Evolutionary conservation across 139 green algal species (phyloP), one percentile per base, ranked within the genome.

Genomic region (Coelastrella sp.): DNA sequence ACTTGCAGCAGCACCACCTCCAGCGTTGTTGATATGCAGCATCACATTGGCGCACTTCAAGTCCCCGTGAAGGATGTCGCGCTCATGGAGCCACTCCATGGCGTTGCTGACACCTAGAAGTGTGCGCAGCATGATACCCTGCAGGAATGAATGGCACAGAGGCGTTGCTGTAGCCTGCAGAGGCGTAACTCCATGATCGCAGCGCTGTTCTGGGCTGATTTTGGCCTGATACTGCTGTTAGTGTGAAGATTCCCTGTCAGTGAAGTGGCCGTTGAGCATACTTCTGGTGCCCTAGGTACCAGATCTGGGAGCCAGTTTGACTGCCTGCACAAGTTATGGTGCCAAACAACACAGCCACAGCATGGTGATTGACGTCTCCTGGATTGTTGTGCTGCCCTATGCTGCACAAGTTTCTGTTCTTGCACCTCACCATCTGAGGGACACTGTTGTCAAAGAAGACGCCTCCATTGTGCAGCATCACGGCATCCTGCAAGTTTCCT

Each of bases 401-500:
- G 35, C 35, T 49, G 35, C 35, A 49, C 35, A 49, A 49, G 35
- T 49, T 49, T 49, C 35, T 49, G 35, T 49, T 49, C 35, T 49
- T 49, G 35, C 35, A 15, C 7, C 84, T 82, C 70, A 89, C 84
- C 84, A 89, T 82, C 10, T 82, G 70, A 5, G 84, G 84, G 68
- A 82, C 59, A n/a, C 65, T 58, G 6, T 60, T 8, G 8, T 60
- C 25, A 59, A 89, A 89, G 68, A 89, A 89, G 4, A 49, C 68
- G 17, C 84, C 58, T 20, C 22, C 20, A 24, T 58, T 82, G 12
- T 58, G 70, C 66, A 70, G 56, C 84, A 89, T 58, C 7, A 82
- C 70, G 10, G 84, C 84, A 82, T 89, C 84, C 84, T 83, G 83
- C 68, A 93, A 22, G 20, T 87, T 93, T 78, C 91, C 91, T 24